These are phyloP conservation scores for Ambrosia trifida DNA, from an alignment of 129 eudicot species.

Conservation along the genomic window DNA sequence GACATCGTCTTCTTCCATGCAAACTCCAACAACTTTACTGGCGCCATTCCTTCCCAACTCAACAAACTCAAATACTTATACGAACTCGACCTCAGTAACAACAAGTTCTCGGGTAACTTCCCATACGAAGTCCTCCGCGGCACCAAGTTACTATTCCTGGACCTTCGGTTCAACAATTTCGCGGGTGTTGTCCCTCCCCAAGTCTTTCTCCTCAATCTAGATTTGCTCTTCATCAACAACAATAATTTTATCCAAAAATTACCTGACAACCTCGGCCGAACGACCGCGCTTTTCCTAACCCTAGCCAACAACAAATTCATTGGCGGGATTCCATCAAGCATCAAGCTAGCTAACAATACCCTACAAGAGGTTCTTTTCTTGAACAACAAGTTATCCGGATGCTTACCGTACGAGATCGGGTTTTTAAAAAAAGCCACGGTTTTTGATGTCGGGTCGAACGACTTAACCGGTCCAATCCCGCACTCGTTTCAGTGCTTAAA, in stretches of 20 bases:
- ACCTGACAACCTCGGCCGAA: constrained; percentile 41
- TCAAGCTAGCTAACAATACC: constrained; percentile 27
- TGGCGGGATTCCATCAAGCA: constrained; percentile 44
- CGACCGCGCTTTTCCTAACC: constrained; percentile 36
- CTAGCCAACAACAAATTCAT: constrained; percentile 44
- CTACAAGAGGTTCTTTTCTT: constrained; percentile 41
- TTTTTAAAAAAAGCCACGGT: constrained; percentile 25
- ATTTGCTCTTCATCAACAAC: constrained; percentile 51
- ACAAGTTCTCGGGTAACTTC: constrained; percentile 38
- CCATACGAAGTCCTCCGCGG: constrained; percentile 32
- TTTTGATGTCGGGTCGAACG: constrained; percentile 40
- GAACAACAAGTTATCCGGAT: constrained; percentile 29
- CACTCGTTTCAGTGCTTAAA: constrained; percentile 40
- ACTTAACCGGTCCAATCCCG: constrained; percentile 46
- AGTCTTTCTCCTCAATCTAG: constrained; percentile 36
- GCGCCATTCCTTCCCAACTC: constrained; percentile 23
- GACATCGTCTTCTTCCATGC: constrained; percentile 58
- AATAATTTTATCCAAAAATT: constrained; percentile 35
- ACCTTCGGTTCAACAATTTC: constrained; percentile 46
- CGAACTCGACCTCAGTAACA: constrained; percentile 54
- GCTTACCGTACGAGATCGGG: constrained; percentile 49
- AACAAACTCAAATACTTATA: constrained; percentile 26
- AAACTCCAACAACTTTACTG: constrained; percentile 50
- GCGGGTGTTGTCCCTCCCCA: constrained; percentile 41
- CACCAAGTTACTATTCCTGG: constrained; percentile 32